A percentile compares a stretch with the other conserved stretches of the same genome.
phyloP scores from a whole-genome alignment of 2,329 filamentous ascomycete species.

The Ophiostoma sp. region DNA sequence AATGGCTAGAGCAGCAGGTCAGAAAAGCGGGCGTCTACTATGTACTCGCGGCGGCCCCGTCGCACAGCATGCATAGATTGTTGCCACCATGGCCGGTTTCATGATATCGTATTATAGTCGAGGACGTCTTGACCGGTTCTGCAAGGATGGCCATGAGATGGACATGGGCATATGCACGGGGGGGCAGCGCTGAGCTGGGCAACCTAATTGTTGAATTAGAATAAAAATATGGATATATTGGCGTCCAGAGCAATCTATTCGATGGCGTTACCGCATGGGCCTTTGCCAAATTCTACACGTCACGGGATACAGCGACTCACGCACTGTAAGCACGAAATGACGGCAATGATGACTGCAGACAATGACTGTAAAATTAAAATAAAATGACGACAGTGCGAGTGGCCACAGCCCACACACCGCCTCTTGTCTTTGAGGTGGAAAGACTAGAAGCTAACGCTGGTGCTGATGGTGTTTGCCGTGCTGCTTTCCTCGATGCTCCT shows the following conservation, averaged over 20 bases:
- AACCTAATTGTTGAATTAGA: neutral
- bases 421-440: neutral
- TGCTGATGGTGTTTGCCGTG: neutral
- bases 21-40: neutral
- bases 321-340: neutral
- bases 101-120: slow-evolving; percentile 2
- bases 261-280: neutral
- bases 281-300: neutral
- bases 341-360: neutral
- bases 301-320: slow-evolving; percentile 2
- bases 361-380: neutral
- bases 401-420: neutral
- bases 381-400: neutral
- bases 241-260: neutral
- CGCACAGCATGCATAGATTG: slow-evolving; percentile 5
- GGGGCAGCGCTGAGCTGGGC: neutral
- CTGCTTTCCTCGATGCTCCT: too few relatives aligned
- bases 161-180: too few relatives aligned
- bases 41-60: neutral
- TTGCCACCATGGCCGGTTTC: slow-evolving; percentile 4
- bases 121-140: neutral
- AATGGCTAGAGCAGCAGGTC: neutral
- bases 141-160: neutral
- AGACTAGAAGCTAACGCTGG: neutral
- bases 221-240: neutral